Evolutionary conservation across 768 basidiomycete species (phyloP), one percentile per base, ranked within the genome.

Genomic region (Amanita polypyramis): DNA sequence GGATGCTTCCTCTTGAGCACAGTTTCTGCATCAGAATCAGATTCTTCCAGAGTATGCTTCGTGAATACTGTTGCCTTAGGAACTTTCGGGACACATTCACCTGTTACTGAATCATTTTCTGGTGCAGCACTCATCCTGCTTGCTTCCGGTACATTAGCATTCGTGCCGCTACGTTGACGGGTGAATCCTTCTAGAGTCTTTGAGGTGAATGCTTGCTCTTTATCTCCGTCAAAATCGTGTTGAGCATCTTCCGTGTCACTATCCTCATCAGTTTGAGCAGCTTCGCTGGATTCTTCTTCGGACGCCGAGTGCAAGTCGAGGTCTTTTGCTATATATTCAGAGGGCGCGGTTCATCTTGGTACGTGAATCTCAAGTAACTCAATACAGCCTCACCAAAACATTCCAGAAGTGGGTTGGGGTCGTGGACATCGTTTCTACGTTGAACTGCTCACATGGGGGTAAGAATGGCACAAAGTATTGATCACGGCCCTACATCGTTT

Each of bases 251-350:
- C 60, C 36, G 59, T 60, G 32, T 55, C 53, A 30, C 57, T 52
- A 27, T 59, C 57, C 12, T 56, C 55, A 6, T 51, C 53, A 2
- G 58, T 54, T 15, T 58, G 62, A 6, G 51, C 55, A 6, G 55
- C 55, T 29, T 58, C 60, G 5, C 59, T 53, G 9, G 62, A 55
- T 27, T 68, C 68, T 2, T 61, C 68, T 53, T 78, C 77, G 6
- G 73, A 75, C 17, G 70, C 77, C 21, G 77, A 78, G 25, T 76
- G 73, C 14, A 79, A 56, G 33, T 70, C 71, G 33, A 80, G 54
- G 37, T 72, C 66, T 49, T 65, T 56, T 5, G 60, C 73, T 69
- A 55, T 10, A 14, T 41, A 11, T 40, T 34, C 27, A 48, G 10
- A 35, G 23, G 11, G 5, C 1, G 44, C 40, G 37, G 20, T 21